Conservation (phyloP, 2,329 filamentous ascomycete genomes). For the Beauveria sp. region DNA sequence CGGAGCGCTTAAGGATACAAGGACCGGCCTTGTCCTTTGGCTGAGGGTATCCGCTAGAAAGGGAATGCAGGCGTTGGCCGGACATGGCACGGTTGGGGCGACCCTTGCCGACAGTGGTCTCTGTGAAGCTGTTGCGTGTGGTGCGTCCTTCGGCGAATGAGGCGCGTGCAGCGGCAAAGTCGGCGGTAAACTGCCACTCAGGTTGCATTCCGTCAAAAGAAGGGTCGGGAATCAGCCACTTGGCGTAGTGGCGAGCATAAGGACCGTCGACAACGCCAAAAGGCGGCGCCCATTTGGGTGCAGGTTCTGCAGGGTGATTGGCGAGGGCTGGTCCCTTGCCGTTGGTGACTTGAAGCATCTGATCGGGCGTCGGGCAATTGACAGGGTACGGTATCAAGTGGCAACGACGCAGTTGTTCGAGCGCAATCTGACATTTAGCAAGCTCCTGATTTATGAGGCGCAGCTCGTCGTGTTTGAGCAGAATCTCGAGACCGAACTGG, state of each 20-base stretch:
- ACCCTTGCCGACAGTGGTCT: constrained; percentile 35
- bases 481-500: constrained; percentile 83
- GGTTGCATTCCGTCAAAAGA: constrained; percentile 67
- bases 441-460: constrained; percentile 93
- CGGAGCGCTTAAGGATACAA: constrained; percentile 76
- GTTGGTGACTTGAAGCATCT: constrained; percentile 62
- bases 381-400: constrained; percentile 86
- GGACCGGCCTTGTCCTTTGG: constrained; percentile 78
- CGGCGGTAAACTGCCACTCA: constrained; percentile 35
- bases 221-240: constrained; percentile 87
- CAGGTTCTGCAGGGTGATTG: constrained; percentile 51
- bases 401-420: constrained; percentile 90
- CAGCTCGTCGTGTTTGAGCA: constrained; percentile 90
- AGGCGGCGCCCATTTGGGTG: constrained; percentile 72
- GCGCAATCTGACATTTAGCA: constrained; percentile 85
- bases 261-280: constrained; percentile 90
- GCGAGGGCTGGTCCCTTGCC: constrained; percentile 67
- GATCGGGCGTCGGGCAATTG: constrained; percentile 55
- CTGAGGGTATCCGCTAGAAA: constrained; percentile 63
- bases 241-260: constrained; percentile 88
- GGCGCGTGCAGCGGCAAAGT: constrained; percentile 35
- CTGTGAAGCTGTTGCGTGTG: constrained; percentile 63
- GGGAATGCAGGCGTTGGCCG: constrained; percentile 58
- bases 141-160: constrained; percentile 60
- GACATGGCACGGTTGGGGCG: constrained; percentile 41